Conservation (phyloP, 176 grass and related monocot genomes). For the Musa itinerans region DNA sequence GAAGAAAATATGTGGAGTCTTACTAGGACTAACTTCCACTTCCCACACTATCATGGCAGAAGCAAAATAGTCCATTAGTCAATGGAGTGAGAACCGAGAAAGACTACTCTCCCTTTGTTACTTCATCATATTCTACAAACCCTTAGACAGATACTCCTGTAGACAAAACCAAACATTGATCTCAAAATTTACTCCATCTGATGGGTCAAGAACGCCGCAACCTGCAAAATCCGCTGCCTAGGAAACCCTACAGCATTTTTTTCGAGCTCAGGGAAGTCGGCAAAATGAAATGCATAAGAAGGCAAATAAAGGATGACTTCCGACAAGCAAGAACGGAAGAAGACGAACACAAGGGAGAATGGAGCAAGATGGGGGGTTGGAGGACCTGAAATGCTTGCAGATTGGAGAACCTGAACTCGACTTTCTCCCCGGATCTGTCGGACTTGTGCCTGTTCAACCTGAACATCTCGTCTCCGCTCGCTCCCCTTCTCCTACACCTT, state of each 20-base stretch:
- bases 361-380: background rate
- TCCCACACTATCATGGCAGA: too few relatives aligned
- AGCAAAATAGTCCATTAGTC: background rate
- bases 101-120: background rate
- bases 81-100: background rate
- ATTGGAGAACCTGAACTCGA: conserved; percentile 76
- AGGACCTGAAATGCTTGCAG: conserved; percentile 57
- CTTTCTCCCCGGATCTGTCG: conserved; percentile 33
- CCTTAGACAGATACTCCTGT: too few relatives aligned
- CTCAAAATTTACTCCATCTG: background rate
- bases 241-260: too few relatives aligned
- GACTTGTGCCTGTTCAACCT: conserved; percentile 40
- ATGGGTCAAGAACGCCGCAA: too few relatives aligned
- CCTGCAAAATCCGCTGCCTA: too few relatives aligned
- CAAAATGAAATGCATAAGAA: background rate
- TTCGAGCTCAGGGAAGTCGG: too few relatives aligned
- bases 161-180: background rate
- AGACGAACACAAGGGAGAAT: background rate
- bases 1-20: background rate
- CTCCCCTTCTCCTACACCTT: background rate
- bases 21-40: too few relatives aligned
- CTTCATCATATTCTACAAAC: background rate
- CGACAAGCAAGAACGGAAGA: background rate
- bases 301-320: background rate
- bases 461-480: conserved; percentile 37